Evolutionary conservation across 345 rosid genomes (phyloP).

Genomic region (Corymbia maculata): DNA sequence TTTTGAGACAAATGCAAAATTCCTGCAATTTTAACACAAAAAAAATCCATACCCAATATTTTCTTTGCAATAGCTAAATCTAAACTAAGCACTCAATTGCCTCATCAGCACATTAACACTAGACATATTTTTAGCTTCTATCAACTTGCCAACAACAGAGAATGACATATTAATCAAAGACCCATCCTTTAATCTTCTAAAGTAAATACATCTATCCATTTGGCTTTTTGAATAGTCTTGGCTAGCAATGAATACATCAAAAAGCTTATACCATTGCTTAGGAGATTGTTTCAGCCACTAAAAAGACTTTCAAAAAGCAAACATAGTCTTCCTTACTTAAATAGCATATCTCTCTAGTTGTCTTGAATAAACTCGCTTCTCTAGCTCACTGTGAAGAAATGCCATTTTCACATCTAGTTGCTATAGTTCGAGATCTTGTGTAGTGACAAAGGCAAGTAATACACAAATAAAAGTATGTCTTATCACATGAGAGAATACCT

Average conservation of each 20-base stretch:
- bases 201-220: not conserved
- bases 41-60: not conserved
- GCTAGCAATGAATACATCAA: not conserved
- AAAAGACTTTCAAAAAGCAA: not conserved
- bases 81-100: not conserved
- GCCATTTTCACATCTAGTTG: not conserved
- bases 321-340: not conserved
- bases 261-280: too few relatives aligned
- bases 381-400: not conserved
- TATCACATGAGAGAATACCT: not conserved
- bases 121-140: not conserved
- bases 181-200: not conserved
- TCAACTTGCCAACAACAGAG: not conserved
- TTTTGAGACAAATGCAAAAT: not conserved
- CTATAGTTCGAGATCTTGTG: not conserved
- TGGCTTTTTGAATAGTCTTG: not conserved
- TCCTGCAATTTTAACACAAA: rapidly evolving
- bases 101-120: not conserved
- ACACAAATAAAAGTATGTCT: not conserved
- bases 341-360: not conserved
- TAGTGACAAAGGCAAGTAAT: too few relatives aligned
- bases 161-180: not conserved
- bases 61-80: not conserved
- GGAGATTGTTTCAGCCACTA: not conserved
- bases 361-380: too few relatives aligned